A percentile compares a stretch with the other conserved stretches of the same genome.
phyloP scores from a whole-genome alignment of 768 basidiomycete species.

The Lentinula sp. region DNA sequence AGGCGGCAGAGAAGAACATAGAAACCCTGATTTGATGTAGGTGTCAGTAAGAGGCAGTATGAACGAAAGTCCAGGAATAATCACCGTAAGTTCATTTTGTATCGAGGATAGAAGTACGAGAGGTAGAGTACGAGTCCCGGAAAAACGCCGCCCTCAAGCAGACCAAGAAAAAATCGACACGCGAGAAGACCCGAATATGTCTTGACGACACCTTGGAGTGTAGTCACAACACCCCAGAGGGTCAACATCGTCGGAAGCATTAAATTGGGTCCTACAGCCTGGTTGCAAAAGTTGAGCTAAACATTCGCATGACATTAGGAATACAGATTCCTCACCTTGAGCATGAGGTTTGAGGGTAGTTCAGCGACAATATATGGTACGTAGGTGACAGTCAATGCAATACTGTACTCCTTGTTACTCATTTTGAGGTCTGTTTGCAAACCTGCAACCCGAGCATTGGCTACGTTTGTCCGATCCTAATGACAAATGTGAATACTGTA shows the following conservation, averaged over 20 bases:
- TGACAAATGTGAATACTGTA: background rate
- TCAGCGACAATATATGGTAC: constrained; percentile 55
- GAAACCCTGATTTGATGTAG: constrained; percentile 27
- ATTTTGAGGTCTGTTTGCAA: constrained; percentile 49
- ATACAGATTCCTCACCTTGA: constrained; percentile 33
- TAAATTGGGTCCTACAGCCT: constrained; percentile 51
- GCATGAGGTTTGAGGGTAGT: constrained; percentile 53
- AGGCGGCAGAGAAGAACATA: constrained; percentile 46
- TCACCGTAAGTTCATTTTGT: constrained; percentile 42
- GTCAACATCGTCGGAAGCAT: constrained; percentile 57
- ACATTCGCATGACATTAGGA: background rate
- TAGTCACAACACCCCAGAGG: constrained; percentile 63
- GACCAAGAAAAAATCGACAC: constrained; percentile 46
- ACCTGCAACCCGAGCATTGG: constrained; percentile 58
- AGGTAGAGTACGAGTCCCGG: constrained; percentile 33
- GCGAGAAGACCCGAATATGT: constrained; percentile 38
- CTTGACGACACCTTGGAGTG: constrained; percentile 54
- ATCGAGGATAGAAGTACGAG: constrained; percentile 37
- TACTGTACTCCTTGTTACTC: constrained; percentile 42
- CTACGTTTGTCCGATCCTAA: constrained; percentile 50
- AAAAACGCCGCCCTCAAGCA: constrained; percentile 52
- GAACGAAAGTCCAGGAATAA: constrained; percentile 4
- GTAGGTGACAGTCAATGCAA: constrained; percentile 43
- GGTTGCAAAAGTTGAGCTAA: constrained; percentile 10
- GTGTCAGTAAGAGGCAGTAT: constrained; percentile 26